Evolutionary conservation across 2,329 filamentous ascomycete species (phyloP).

Genomic region (Trichophyton schoenleinii): DNA sequence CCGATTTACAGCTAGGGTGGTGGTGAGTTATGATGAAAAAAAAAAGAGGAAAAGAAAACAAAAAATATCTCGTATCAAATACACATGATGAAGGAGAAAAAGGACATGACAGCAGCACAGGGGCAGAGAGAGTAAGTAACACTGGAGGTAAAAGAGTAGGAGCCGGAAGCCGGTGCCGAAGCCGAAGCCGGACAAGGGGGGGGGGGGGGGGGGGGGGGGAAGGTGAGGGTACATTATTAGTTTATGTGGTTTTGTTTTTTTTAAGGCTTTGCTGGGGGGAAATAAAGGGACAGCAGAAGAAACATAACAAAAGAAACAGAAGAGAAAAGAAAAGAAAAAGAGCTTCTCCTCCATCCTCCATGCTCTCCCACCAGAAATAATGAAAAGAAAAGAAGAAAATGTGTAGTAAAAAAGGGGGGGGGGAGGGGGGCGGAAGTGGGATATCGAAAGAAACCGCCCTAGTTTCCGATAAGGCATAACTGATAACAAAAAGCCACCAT

Average conservation of each 20-base stretch:
- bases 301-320: not conserved
- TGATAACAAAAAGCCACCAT: not conserved
- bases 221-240: too few species aligned
- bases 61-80: conserved; percentile 4
- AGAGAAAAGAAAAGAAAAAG: not conserved
- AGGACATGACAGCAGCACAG: not conserved
- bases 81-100: not conserved
- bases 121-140: too few species aligned
- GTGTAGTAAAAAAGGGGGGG: not conserved
- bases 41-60: conserved; percentile 2
- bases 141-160: not conserved
- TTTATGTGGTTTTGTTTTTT: not conserved
- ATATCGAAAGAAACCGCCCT: conserved; percentile 8
- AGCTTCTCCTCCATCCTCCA: not conserved
- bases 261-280: too few species aligned
- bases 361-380: not conserved
- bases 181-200: conserved; percentile 1
- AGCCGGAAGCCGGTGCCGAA: conserved; percentile 4
- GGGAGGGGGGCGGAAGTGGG: not conserved
- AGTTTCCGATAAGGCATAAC: not conserved
- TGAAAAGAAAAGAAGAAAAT: conserved; percentile 9
- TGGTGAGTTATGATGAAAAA: not conserved
- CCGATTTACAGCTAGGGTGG: not conserved
- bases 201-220: conserved; percentile 5
- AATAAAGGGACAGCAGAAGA: not conserved